Evolutionary conservation across 2,329 filamentous ascomycete species (phyloP).

Genomic region (Phyllosticta citriasiana): DNA sequence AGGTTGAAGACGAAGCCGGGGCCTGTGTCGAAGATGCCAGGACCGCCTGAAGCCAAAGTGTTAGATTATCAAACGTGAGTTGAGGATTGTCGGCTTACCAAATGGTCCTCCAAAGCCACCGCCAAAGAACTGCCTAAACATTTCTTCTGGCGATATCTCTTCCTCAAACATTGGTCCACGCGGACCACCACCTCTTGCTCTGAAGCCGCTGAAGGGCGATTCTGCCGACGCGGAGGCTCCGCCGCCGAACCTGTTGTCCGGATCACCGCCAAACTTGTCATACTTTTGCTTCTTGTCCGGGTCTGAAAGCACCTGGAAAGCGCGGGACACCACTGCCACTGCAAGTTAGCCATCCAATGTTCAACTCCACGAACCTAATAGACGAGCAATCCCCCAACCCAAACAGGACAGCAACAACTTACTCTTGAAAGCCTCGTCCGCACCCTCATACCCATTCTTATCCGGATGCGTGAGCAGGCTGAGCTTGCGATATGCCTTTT

Average conservation of each 20-base stretch:
- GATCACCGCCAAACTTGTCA: constrained; percentile 84
- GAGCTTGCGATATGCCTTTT: constrained; percentile 94
- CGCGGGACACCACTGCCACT: constrained; percentile 66
- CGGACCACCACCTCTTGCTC: constrained; percentile 37
- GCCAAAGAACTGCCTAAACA: constrained; percentile 95
- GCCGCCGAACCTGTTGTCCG: constrained; percentile 72
- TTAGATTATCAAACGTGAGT: constrained; percentile 6
- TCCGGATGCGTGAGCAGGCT: constrained; percentile 93
- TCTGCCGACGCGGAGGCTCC: constrained; percentile 50
- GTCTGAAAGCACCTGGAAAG: constrained; percentile 88
- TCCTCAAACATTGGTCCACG: constrained; percentile 64
- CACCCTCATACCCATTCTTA: constrained; percentile 93
- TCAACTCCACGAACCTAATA: neutral
- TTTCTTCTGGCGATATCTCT: constrained; percentile 89
- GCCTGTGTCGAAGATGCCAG: constrained; percentile 59
- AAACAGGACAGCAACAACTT: constrained; percentile 20
- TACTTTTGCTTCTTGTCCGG: constrained; percentile 84
- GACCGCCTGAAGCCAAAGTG: constrained; percentile 26
- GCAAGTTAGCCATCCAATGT: neutral
- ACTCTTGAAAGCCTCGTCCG: constrained; percentile 96
- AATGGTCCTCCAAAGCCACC: constrained; percentile 59
- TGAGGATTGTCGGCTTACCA: constrained; percentile 38
- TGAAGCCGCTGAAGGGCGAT: constrained; percentile 57
- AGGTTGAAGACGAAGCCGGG: constrained; percentile 94
- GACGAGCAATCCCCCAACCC: neutral